These are phyloP conservation scores for Alternaria arbusti DNA, from an alignment of 2,329 filamentous ascomycete genomes.

Conservation along the genomic window DNA sequence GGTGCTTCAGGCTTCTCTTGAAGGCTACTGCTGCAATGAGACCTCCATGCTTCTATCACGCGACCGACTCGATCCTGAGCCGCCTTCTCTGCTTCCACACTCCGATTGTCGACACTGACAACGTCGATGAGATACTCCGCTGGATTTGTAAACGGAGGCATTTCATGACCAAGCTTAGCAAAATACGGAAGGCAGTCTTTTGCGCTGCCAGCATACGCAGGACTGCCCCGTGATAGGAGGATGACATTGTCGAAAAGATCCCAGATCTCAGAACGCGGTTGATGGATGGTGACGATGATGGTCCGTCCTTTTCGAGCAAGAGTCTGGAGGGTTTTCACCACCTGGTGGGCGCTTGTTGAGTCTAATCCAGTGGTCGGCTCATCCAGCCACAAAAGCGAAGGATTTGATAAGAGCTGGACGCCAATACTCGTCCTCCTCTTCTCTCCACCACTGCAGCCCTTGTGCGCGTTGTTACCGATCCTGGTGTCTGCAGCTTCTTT, in stretches of 20 bases:
- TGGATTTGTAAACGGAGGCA: constrained; percentile 77
- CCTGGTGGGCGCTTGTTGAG: constrained; percentile 76
- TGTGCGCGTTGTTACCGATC: constrained; percentile 73
- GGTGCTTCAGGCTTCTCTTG: constrained; percentile 20
- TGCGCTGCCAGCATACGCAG: constrained; percentile 70
- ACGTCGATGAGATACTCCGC: constrained; percentile 79
- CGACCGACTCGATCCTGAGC: constrained; percentile 66
- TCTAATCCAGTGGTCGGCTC: constrained; percentile 81
- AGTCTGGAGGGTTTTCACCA: constrained; percentile 72
- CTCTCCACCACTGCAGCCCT: constrained; percentile 80
- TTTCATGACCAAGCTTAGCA: constrained; percentile 61
- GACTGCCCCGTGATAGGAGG: constrained; percentile 70
- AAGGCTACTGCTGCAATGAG: constrained; percentile 19
- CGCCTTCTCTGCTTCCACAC: constrained; percentile 67
- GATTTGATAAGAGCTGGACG: constrained; percentile 79
- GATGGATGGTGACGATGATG: constrained; percentile 76
- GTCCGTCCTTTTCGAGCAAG: constrained; percentile 73
- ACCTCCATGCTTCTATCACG: constrained; percentile 67
- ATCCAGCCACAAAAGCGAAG: constrained; percentile 77
- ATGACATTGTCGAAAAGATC: constrained; percentile 75
- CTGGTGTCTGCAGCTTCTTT: constrained; percentile 79
- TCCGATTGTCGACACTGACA: constrained; percentile 75
- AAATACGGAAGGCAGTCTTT: constrained; percentile 70
- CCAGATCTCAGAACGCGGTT: constrained; percentile 82
- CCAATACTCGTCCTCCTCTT: constrained; percentile 79